These are phyloP conservation scores for Cytidiella melzeri DNA, from an alignment of 768 basidiomycete species.

Conservation along the genomic window DNA sequence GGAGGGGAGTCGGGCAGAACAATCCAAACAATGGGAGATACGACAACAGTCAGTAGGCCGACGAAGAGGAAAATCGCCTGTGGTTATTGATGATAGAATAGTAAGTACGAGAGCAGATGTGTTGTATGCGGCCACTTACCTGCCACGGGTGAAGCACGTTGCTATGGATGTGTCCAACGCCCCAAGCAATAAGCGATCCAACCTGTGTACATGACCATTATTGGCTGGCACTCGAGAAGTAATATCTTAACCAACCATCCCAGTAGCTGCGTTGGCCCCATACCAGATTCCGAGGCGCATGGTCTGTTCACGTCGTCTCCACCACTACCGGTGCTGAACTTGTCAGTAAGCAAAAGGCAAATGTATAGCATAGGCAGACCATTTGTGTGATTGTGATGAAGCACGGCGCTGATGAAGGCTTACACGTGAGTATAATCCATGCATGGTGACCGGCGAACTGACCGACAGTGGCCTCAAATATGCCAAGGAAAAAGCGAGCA, in stretches of 20 bases:
- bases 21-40: constrained; percentile 33
- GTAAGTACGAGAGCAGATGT: not conserved
- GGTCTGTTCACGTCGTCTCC: constrained; percentile 43
- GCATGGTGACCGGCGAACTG: constrained; percentile 7
- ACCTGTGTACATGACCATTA: constrained; percentile 18
- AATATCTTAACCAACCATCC: constrained; percentile 25
- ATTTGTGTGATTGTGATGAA: constrained; percentile 45
- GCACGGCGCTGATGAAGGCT: constrained; percentile 30
- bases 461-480: constrained; percentile 43
- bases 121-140: constrained; percentile 13
- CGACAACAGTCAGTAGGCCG: constrained; percentile 34
- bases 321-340: constrained; percentile 36
- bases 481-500: constrained; percentile 38
- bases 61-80: constrained; percentile 41
- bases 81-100: not conserved
- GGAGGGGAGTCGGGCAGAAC: constrained; percentile 40
- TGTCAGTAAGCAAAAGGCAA: too few relatives aligned
- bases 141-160: constrained; percentile 33
- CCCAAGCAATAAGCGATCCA: constrained; percentile 39
- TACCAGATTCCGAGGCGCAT: constrained; percentile 37
- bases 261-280: constrained; percentile 37
- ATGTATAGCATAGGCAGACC: constrained; percentile 15
- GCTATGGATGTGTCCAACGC: constrained; percentile 34
- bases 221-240: not conserved
- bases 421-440: not conserved